Evolutionary conservation across 2,329 filamentous ascomycete species (phyloP), one percentile per base, ranked within the genome.

Genomic region (Paracamarosporium sp.): DNA sequence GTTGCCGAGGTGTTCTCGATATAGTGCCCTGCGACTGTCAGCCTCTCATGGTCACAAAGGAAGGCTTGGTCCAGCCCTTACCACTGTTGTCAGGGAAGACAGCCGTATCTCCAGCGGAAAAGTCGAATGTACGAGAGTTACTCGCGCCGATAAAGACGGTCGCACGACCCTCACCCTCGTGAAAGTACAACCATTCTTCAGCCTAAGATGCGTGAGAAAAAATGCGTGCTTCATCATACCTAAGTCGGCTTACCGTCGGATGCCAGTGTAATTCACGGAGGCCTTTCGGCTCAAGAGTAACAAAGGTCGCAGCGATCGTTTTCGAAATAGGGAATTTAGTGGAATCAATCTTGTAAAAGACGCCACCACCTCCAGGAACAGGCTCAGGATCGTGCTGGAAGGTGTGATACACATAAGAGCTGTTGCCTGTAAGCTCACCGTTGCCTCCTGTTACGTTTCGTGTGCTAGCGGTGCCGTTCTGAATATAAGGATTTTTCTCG

Each of bases 101-200:
- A 8, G 84, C 88, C 2, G 86, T 89, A 60, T 91, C 88, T n/a
- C 88, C 88, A 4, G 86, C 82, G 2, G 77, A 78, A 71, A 90
- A 89, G 73, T 90, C 86, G 67, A 90, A 90, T 0, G 88, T 90
- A 5, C 88, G 82, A 2, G 88, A 82, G 53, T 84, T 85, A 11
- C 80, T 78, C 65, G 81, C 83, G 6, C 87, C 88, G 46, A 86
- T 85, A 70, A 89, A 90, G 2, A 89, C 85, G 0, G 87, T 90
- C 0, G 87, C 88, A 25, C 84, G 83, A 0, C 79, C 88, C 2
- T 80, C 74, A 24, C 88, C 88, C 57, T 84, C 78, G 69, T 89
- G 86, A 77, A 91, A 90, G 75, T 90, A 90, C 2, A 90, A 74
- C 88, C 88, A 90, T 71, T 90, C 88, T 64, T 90, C 86, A 5